These are phyloP conservation scores for Aspergillus panamensis DNA, from an alignment of 495 filamentous ascomycete genomes.

Conservation along the genomic window DNA sequence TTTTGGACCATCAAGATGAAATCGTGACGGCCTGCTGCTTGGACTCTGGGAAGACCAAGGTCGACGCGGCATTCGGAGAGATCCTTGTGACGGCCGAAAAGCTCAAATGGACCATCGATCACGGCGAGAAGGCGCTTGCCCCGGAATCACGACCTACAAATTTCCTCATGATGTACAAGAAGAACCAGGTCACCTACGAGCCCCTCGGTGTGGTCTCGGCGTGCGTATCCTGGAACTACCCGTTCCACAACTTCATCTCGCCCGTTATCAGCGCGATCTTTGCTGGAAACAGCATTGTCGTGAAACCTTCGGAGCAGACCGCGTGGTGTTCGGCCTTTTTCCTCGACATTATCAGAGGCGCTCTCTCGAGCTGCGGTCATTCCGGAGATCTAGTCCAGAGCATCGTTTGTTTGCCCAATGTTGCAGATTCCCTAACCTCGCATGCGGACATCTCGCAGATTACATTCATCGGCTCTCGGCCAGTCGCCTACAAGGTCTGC, in stretches of 20 bases:
- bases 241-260: slow-evolving; percentile 92
- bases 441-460: slow-evolving; percentile 82
- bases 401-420: slow-evolving; percentile 80
- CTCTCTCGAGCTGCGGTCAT: slow-evolving; percentile 79
- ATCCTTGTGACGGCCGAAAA: slow-evolving; percentile 92
- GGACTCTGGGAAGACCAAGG: slow-evolving; percentile 95
- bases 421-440: slow-evolving; percentile 77
- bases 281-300: slow-evolving; percentile 84
- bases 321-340: slow-evolving; percentile 88
- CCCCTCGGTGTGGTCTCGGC: slow-evolving; percentile 90
- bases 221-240: slow-evolving; percentile 93
- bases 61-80: slow-evolving; percentile 91
- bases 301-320: slow-evolving; percentile 91
- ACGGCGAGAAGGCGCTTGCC: slow-evolving; percentile 79
- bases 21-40: slow-evolving; percentile 85
- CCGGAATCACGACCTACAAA: slow-evolving; percentile 74
- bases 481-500: slow-evolving; percentile 84
- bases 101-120: slow-evolving; percentile 86
- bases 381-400: slow-evolving; percentile 79
- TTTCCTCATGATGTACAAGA: slow-evolving; percentile 93
- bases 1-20: slow-evolving; percentile 85
- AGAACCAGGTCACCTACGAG: slow-evolving; percentile 86
- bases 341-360: slow-evolving; percentile 68
- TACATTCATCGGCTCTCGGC: slow-evolving; percentile 94
- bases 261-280: slow-evolving; percentile 90